phyloP scores from a whole-genome alignment of 225 moss, liverwort and hornwort genomes.

The Straminergon stramineum region DNA sequence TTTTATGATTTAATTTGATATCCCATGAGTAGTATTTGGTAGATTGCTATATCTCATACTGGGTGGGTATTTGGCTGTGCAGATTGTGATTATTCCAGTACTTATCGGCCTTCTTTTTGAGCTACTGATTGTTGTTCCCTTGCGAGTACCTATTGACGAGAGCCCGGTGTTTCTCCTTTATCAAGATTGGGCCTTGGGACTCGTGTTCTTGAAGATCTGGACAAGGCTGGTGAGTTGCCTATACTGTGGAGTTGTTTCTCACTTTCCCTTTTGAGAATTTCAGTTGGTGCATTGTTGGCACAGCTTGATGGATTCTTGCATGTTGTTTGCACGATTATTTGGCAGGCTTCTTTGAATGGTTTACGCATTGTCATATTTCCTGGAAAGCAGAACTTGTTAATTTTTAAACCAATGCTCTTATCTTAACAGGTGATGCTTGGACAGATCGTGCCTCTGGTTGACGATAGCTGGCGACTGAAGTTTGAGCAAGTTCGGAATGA shows the following conservation, averaged over 20 bases:
- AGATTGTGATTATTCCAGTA: constrained; percentile 85
- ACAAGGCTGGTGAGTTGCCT: constrained; percentile 76
- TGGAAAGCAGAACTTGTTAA: background rate
- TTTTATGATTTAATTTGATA: background rate
- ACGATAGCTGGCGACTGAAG: constrained; percentile 78
- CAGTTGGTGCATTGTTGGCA: background rate
- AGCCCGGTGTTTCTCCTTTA: constrained; percentile 86
- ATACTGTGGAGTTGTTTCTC: background rate
- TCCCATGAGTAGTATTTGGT: background rate
- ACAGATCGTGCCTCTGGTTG: constrained; percentile 75
- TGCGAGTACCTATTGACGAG: constrained; percentile 85
- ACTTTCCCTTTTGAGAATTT: background rate
- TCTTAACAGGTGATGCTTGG: constrained; percentile 87
- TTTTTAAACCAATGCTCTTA: constrained; percentile 5
- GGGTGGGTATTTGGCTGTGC: constrained; percentile 10
- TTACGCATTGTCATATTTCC: background rate
- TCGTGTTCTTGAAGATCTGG: constrained; percentile 97
- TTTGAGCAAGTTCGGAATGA: constrained; percentile 95
- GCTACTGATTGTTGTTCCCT: constrained; percentile 80
- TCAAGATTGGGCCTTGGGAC: constrained; percentile 97
- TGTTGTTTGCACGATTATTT: background rate
- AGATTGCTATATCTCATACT: background rate
- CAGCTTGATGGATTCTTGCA: background rate
- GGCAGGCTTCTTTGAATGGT: background rate
- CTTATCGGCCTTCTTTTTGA: constrained; percentile 94